Evolutionary conservation across 177 flowering plant species (phyloP).

Genomic region (Vitis hybrid): DNA sequence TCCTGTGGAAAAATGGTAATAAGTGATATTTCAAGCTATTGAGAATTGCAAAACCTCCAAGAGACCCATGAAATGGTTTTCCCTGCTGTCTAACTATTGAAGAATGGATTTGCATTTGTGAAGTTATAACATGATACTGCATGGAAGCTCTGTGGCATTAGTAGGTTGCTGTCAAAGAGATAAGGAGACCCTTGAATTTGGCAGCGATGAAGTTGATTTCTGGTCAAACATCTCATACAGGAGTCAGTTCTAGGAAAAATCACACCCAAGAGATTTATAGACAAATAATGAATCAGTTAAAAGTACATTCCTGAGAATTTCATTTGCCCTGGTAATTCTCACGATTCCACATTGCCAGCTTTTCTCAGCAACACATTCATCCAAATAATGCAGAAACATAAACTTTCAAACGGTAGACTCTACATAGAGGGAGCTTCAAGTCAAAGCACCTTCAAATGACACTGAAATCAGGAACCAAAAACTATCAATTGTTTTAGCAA

Average conservation of each 20-base stretch:
- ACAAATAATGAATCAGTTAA: constrained; percentile 8
- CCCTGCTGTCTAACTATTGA: background rate
- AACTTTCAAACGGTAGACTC: background rate
- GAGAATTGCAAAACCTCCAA: too few species aligned
- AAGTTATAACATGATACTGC: too few species aligned
- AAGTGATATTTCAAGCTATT: background rate
- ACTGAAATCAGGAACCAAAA: background rate
- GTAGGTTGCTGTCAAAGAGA: too few species aligned
- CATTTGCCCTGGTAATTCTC: background rate
- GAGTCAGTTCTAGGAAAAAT: background rate
- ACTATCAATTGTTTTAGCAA: background rate
- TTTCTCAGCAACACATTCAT: constrained; percentile 3
- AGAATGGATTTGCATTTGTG: background rate
- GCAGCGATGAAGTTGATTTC: background rate
- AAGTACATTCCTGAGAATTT: background rate
- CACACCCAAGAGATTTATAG: background rate
- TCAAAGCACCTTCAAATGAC: background rate
- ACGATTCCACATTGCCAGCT: background rate
- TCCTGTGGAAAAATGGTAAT: too few species aligned
- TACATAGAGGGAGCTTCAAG: constrained; percentile 1
- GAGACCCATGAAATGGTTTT: too few species aligned
- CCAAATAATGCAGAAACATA: constrained; percentile 9
- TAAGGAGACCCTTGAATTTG: background rate
- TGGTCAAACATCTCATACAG: background rate
- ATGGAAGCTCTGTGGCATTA: too few species aligned